Evolutionary conservation across 2,329 filamentous ascomycete species (phyloP), one percentile per base, ranked within the genome.

Genomic region (Talaromyces rugulosus): DNA sequence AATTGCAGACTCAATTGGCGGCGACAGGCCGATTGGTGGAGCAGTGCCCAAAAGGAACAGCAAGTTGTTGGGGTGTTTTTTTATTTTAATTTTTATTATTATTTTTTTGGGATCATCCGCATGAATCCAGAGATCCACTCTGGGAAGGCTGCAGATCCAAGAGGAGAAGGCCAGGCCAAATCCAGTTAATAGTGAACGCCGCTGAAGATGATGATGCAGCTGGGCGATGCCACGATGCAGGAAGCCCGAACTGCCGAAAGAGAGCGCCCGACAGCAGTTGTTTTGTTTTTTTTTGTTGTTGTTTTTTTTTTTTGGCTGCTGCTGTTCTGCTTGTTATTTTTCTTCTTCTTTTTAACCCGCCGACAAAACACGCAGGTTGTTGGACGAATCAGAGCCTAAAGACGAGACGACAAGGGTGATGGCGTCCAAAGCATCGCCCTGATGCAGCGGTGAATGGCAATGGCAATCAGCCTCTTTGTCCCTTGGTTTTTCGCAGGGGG

Each of bases 91-190:
- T 47, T 18, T 47, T 47, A 8, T 47, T 23, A 9, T 47, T 47
- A 4, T 47, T 27, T 12, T 14, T 47, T 27, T 47, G 42, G 44
- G 44, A 47, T 5, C 44, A 47, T 47, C 42, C 42, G n/a, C 42
- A 47, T 23, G n/a, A 47, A 47, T 18, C 7, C 23, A 27, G 44
- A 47, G 44, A 53, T 53, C 50, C 50, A 53, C 50, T 53, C 50
- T 53, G 50, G 50, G 50, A 53, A 53, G 50, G 50, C 50, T 53
- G 50, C 50, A 53, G 50, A 53, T 53, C 50, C 28, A 53, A 53
- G 50, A 27, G 50, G 14, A 53, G n/a, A 31, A 18, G 50, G 16
- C 30, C 50, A 28, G 30, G 11, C 50, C 50, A 2, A 53, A 53
- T 30, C 27, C 50, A 53, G 50, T 53, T 53, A 31, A 31, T 8